These are phyloP conservation scores for Phyllosticta capitalensis DNA, from an alignment of 2,329 filamentous ascomycete species.

Conservation along the genomic window DNA sequence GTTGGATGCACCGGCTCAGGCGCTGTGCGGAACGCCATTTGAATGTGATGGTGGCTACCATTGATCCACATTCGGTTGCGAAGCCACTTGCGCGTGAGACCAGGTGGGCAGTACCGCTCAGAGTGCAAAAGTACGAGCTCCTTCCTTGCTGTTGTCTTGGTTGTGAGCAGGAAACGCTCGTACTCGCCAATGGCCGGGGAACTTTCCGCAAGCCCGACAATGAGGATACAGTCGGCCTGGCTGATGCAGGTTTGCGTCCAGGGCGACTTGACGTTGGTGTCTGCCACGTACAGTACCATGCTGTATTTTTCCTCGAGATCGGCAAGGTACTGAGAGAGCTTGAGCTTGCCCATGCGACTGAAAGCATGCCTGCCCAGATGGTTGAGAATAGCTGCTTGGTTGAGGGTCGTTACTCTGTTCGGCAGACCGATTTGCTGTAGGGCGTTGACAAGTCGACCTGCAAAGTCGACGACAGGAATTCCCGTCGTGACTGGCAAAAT, in stretches of 20 bases:
- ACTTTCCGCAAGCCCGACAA: conserved; percentile 83
- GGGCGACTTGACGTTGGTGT: conserved; percentile 92
- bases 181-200: conserved; percentile 92
- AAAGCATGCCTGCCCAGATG: conserved; percentile 95
- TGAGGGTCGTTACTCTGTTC: conserved; percentile 84
- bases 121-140: conserved; percentile 82
- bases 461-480: conserved; percentile 91
- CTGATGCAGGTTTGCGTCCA: conserved; percentile 98
- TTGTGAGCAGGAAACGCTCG: conserved; percentile 88
- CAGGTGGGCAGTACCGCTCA: conserved; percentile 77
- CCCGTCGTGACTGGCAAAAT: conserved; percentile 84
- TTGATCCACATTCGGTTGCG: conserved; percentile 93
- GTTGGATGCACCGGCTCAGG: conserved; percentile 67
- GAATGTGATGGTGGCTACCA: conserved; percentile 92
- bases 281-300: conserved; percentile 88
- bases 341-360: conserved; percentile 93
- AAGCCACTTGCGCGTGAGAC: conserved; percentile 80
- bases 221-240: conserved; percentile 89
- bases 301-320: conserved; percentile 97
- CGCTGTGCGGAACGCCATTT: conserved; percentile 79
- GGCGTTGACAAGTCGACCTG: conserved; percentile 77
- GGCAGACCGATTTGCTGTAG: conserved; percentile 80
- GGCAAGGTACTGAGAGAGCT: conserved; percentile 88
- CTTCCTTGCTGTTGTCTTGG: conserved; percentile 93
- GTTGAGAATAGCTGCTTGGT: conserved; percentile 87